Conservation (phyloP, 306 rosid species). For the Herpetospermum pedunculosum region DNA sequence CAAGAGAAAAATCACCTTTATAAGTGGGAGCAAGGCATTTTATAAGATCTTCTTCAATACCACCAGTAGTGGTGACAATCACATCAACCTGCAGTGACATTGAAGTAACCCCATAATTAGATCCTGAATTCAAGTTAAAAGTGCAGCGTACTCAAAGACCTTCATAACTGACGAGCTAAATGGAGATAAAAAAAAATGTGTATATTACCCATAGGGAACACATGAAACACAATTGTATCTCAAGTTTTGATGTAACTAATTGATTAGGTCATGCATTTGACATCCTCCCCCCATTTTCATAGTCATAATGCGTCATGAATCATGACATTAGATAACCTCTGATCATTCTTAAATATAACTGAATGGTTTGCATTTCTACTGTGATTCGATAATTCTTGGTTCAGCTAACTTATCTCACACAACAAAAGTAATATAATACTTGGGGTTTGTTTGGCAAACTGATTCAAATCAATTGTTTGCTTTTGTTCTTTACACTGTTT, state of each 20-base stretch:
- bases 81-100: conserved; percentile 57
- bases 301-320: not conserved
- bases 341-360: not conserved
- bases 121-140: not conserved
- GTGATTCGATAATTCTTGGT: not conserved
- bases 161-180: not conserved
- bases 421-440: not conserved
- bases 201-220: not conserved
- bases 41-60: conserved; percentile 86
- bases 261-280: not conserved
- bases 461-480: not conserved
- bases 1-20: conserved; percentile 65
- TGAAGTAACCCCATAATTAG: not conserved
- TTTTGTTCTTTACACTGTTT: not conserved
- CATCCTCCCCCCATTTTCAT: too few species aligned
- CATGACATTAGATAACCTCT: not conserved
- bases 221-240: not conserved
- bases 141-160: not conserved
- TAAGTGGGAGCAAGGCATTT: conserved; percentile 92
- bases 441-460: not conserved
- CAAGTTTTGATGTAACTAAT: not conserved
- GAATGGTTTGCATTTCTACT: not conserved
- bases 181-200: not conserved
- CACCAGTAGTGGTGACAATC: conserved; percentile 83
- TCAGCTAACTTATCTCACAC: not conserved